Base-by-base conservation (phyloP, 345 rosid genomes). In the Gossypium anomalum region DNA sequence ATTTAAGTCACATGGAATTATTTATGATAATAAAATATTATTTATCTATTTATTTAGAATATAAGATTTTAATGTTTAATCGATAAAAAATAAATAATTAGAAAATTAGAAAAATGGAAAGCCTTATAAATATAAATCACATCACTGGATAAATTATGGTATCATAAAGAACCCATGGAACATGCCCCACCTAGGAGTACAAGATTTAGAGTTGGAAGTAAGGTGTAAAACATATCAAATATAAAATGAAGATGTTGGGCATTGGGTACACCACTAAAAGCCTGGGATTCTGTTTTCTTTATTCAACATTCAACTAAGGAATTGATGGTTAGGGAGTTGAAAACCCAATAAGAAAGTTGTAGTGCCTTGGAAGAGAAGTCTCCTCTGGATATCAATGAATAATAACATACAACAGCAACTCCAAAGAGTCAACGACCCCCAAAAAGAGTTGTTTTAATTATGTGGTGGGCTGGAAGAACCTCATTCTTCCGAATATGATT, bases 401-500 rank as follows among this genome's bases (percentile, higher is more conserved):
- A 83, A 80, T 34, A 1, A 34, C 38, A 34, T 34, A 34, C 38
- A 80, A 65, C 41, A 58, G 22, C 68, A 62, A 76, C 55, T 65
- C 62, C 62, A 65, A 51, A 74, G 82, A 82, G 91, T 90, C 93
- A 87, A 59, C 64, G 60, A 11, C 19, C 6, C 83, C 84, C 7
- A 55, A 8, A n/a, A n/a, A n/a, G 76, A 74, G n/a, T 75, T 60
- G 60, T 38, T 77, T 47, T 71, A 19, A 2, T 19, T 55, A n/a
- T 49, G 34, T 60, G 72, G 75, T 85, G 85, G 79, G 79, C 89
- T 85, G 78, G 72, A 81, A 76, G 93, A 85, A 91, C 83, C 90
- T 77, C 48, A 86, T 90, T 90, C 96, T 76, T 59, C 48, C 29
- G 93, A 80, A 89, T 81, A 77, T 52, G 85, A 89, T 89, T 83